Evolutionary conservation across 2,329 filamentous ascomycete species (phyloP).

Genomic region (Colletotrichum sublineola): DNA sequence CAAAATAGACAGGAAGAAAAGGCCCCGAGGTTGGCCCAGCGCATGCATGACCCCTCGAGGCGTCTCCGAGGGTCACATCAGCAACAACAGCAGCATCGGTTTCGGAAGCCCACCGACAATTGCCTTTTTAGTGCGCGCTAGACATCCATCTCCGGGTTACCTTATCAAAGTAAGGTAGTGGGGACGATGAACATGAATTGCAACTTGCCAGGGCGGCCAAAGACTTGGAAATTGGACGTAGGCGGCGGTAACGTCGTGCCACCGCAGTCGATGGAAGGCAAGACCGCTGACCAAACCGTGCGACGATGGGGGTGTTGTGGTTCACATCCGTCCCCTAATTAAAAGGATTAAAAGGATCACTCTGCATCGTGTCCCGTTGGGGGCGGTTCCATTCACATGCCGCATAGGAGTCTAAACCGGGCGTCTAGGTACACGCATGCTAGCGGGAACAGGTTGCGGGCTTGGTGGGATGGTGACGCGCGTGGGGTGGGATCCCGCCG

Average conservation of each 20-base stretch:
- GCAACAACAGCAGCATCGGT: constrained; percentile 1
- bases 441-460: neutral
- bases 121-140: constrained; percentile 1
- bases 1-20: neutral
- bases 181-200: constrained; percentile 10
- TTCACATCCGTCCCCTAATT: neutral
- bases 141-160: constrained; percentile 30
- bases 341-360: neutral
- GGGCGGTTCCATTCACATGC: neutral
- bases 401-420: neutral
- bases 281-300: constrained; percentile 23
- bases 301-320: constrained; percentile 9
- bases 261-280: constrained; percentile 25
- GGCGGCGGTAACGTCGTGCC: constrained; percentile 22
- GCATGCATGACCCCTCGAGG: constrained; percentile 20
- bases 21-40: constrained; percentile 18
- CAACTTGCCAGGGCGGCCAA: constrained; percentile 25
- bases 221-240: constrained; percentile 32
- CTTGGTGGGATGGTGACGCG: constrained; percentile 1
- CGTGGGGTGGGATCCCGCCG: neutral
- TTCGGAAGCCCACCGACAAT: neutral
- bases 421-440: neutral
- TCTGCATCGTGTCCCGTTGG: neutral
- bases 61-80: constrained; percentile 19
- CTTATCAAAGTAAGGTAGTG: constrained; percentile 31